Evolutionary conservation across 139 green algal species (phyloP).

Genomic region (Volvox africanus): DNA sequence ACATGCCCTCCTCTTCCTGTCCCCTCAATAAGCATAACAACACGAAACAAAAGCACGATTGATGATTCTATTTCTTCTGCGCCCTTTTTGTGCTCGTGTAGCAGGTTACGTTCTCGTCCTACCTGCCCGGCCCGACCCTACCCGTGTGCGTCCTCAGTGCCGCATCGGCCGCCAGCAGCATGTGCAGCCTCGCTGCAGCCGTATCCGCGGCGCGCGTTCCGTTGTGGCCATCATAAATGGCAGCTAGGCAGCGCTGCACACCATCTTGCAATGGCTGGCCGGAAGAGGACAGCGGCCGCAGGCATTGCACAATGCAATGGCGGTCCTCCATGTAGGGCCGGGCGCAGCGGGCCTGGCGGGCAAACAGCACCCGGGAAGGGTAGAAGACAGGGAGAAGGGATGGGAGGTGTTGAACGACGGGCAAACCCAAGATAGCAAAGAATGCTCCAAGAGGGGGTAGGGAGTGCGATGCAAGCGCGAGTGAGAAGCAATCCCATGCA

Average conservation of each 20-base stretch:
- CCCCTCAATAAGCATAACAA: no score
- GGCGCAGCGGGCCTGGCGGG: slow-evolving; percentile 36
- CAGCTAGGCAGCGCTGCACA: slow-evolving; percentile 69
- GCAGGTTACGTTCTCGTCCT: no score
- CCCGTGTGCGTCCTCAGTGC: slow-evolving; percentile 56
- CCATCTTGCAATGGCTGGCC: slow-evolving; percentile 58
- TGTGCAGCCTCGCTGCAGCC: slow-evolving; percentile 67
- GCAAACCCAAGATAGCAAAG: no score
- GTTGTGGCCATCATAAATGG: slow-evolving; percentile 85
- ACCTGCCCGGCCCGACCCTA: neutral
- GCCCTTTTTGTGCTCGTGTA: no score
- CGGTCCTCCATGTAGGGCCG: slow-evolving; percentile 84
- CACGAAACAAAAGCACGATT: no score
- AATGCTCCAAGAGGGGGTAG: no score
- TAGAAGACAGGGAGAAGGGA: no score
- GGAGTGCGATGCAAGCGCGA: no score
- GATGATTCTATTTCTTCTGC: no score
- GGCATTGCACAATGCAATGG: slow-evolving; percentile 62
- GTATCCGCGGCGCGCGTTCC: slow-evolving; percentile 73
- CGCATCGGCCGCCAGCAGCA: slow-evolving; percentile 69
- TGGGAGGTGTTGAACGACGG: no score
- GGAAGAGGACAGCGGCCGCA: slow-evolving; percentile 42
- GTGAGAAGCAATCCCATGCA: no score
- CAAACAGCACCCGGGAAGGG: neutral
- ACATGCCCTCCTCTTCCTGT: no score